A percentile compares a stretch with the other conserved stretches of the same genome.
Evolutionary conservation across 352 stramenopile genomes (phyloP).

Genomic region (Globisporangium cederbergense): DNA sequence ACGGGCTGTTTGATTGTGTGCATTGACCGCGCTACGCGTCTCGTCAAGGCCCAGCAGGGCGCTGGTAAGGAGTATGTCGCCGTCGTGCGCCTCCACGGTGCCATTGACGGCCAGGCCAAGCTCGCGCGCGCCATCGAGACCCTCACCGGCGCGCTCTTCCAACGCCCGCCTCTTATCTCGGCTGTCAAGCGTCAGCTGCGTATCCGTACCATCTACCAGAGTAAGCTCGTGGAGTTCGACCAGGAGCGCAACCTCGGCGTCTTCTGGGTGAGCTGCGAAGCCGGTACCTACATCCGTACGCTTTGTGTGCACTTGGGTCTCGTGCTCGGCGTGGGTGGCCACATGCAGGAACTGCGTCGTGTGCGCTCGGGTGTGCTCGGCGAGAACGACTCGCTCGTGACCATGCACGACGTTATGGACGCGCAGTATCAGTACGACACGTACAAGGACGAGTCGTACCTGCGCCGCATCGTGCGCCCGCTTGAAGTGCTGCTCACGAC

Average conservation of each 20-base stretch:
- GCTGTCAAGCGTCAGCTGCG: conserved; percentile 99
- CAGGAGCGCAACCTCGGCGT: conserved; percentile 96
- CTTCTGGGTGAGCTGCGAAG: conserved; percentile 97
- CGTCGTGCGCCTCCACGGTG: conserved; percentile 96
- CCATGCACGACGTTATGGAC: conserved; percentile 99
- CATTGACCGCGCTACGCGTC: conserved; percentile 96
- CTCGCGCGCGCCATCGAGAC: conserved; percentile 97
- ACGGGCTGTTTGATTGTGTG: conserved; percentile 99
- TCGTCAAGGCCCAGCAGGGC: conserved; percentile 89
- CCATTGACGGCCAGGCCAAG: conserved; percentile 90
- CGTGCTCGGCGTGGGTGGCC: conserved; percentile 95
- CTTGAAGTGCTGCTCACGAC: conserved; percentile 98
- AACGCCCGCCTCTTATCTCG: conserved; percentile 98
- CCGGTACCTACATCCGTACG: conserved; percentile 99
- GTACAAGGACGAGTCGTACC: conserved; percentile 99
- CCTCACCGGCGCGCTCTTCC: conserved; percentile 99
- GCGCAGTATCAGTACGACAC: conserved; percentile 99
- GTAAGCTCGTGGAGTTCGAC: conserved; percentile 99
- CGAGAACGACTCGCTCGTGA: conserved; percentile 97
- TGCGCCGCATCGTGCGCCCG: conserved; percentile 97
- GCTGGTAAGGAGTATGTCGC: conserved; percentile 99
- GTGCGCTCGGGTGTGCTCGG: conserved; percentile 95
- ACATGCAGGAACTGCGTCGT: conserved; percentile 99
- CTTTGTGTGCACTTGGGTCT: conserved; percentile 99
- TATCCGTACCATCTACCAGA: conserved; percentile 99